Conservation (phyloP, 352 stramenopile species). For the Globisporangium middletonii region DNA sequence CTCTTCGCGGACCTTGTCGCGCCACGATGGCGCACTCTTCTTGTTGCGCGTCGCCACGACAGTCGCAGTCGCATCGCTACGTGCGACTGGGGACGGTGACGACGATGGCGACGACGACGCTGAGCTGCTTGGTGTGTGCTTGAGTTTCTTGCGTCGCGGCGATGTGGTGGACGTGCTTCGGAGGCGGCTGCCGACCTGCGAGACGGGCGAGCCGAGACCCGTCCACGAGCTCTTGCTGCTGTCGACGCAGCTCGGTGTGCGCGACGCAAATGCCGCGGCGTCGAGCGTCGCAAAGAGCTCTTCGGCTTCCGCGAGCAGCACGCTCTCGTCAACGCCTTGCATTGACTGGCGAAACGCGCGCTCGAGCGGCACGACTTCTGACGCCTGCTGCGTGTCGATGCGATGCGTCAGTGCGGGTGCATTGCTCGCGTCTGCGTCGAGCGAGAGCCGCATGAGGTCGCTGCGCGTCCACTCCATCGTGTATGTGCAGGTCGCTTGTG, state of each 20-base stretch:
- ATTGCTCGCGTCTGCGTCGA: neutral
- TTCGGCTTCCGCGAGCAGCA: slow-evolving; percentile 8
- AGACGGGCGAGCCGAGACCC: neutral
- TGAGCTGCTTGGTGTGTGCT: neutral
- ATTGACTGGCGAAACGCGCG: neutral
- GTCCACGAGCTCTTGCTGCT: neutral
- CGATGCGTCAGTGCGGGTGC: neutral
- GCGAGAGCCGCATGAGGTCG: slow-evolving; percentile 1
- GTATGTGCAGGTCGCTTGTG: neutral
- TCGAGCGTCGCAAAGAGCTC: slow-evolving; percentile 6
- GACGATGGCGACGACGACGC: neutral
- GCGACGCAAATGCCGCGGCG: neutral
- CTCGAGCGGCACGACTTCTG: neutral
- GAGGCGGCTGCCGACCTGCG: no score
- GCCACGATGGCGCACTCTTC: neutral
- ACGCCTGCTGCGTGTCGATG: neutral
- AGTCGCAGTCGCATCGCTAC: neutral
- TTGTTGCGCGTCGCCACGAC: neutral
- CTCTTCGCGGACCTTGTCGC: slow-evolving; percentile 6
- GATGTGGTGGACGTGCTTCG: neutral
- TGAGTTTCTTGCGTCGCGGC: neutral
- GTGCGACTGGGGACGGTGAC: neutral
- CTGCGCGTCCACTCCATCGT: slow-evolving; percentile 1
- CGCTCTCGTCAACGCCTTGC: slow-evolving; percentile 7
- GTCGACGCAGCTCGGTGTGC: neutral